phyloP scores from a whole-genome alignment of 306 rosid genomes.

The Glycine latifolia region DNA sequence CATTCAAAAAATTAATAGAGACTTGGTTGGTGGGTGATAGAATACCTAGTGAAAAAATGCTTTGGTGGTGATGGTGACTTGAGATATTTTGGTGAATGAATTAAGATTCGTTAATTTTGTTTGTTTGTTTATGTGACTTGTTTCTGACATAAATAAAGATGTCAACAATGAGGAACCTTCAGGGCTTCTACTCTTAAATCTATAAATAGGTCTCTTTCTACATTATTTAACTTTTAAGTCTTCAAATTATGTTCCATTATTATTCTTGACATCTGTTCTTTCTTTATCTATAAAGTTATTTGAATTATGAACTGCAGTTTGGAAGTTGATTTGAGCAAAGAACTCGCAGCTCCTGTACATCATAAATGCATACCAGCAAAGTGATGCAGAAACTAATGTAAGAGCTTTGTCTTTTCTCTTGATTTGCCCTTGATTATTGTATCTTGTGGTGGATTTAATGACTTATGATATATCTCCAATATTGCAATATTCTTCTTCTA shows the following conservation, averaged over 20 bases:
- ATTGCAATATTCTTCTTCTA: slow-evolving; percentile 5
- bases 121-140: slow-evolving; percentile 36
- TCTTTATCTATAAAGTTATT: slow-evolving; percentile 28
- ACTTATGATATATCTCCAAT: slow-evolving; percentile 21
- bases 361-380: slow-evolving; percentile 44
- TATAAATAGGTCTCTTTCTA: slow-evolving; percentile 69
- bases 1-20: not conserved
- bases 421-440: slow-evolving; percentile 13
- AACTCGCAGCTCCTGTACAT: slow-evolving; percentile 67
- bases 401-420: slow-evolving; percentile 32
- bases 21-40: not conserved
- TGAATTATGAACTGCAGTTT: slow-evolving; percentile 59
- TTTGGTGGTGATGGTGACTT: not conserved
- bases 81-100: slow-evolving; percentile 35
- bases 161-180: slow-evolving; percentile 71
- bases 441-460: slow-evolving; percentile 9
- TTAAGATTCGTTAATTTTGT: not conserved
- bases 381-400: slow-evolving; percentile 62
- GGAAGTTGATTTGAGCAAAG: slow-evolving; percentile 94
- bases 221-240: slow-evolving; percentile 35
- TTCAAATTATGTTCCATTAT: slow-evolving; percentile 24
- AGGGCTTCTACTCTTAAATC: slow-evolving; percentile 73
- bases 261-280: slow-evolving; percentile 3
- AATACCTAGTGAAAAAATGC: not conserved
- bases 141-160: slow-evolving; percentile 40